Percentiles rank a stretch among this genome's conserved stretches.
phyloP scores from a whole-genome alignment of 2,329 filamentous ascomycete species.

The Alternaria panax region DNA sequence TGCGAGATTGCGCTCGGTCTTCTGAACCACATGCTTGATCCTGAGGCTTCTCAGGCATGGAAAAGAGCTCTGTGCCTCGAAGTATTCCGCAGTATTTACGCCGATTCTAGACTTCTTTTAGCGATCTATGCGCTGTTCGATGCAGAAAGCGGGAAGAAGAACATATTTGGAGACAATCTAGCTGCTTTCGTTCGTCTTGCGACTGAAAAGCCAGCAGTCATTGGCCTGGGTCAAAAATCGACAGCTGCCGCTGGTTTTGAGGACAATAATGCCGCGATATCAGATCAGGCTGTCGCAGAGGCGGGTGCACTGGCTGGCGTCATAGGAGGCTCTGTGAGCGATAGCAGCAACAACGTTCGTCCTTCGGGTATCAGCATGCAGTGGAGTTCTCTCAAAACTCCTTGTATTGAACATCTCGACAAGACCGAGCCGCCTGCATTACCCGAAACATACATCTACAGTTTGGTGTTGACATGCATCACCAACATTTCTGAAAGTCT shows the following conservation, averaged over 20 bases:
- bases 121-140: constrained; percentile 85
- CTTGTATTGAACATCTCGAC: constrained; percentile 93
- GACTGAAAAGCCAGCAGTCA: constrained; percentile 86
- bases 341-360: constrained; percentile 64
- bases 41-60: constrained; percentile 79
- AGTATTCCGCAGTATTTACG: constrained; percentile 83
- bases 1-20: constrained; percentile 83
- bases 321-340: constrained; percentile 74
- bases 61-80: constrained; percentile 92
- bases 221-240: constrained; percentile 88
- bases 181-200: constrained; percentile 91
- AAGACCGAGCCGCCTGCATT: constrained; percentile 83
- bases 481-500: constrained; percentile 89
- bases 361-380: constrained; percentile 84
- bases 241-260: constrained; percentile 74
- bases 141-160: constrained; percentile 71
- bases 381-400: constrained; percentile 87
- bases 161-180: constrained; percentile 81
- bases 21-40: constrained; percentile 85
- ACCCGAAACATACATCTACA: constrained; percentile 94
- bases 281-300: constrained; percentile 88
- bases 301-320: constrained; percentile 87
- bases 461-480: constrained; percentile 85
- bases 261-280: constrained; percentile 64
- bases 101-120: constrained; percentile 78